Conservation (phyloP, 176 grass and related monocot genomes). For the Lolium perenne region DNA sequence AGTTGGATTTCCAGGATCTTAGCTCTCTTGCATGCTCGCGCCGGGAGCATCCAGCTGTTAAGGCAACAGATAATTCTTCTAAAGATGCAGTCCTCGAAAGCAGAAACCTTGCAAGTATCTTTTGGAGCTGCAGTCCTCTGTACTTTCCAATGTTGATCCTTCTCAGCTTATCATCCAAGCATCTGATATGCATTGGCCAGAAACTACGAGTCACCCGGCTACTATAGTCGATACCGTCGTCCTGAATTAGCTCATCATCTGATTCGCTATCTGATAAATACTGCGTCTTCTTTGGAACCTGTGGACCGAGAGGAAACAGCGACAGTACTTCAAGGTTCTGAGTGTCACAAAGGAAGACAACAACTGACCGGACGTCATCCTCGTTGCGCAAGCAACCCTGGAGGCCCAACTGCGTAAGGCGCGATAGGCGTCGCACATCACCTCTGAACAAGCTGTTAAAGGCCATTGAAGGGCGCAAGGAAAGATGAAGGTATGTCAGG, state of each 20-base stretch:
- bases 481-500: not conserved
- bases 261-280: not conserved
- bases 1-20: no score
- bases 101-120: not conserved
- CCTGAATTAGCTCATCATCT: not conserved
- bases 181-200: not conserved
- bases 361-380: not conserved
- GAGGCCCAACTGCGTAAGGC: slow-evolving; percentile 4
- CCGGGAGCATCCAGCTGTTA: not conserved
- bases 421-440: not conserved
- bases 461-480: slow-evolving; percentile 7
- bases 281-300: not conserved
- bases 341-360: not conserved
- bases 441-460: not conserved
- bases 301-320: not conserved
- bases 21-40: not conserved
- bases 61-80: not conserved
- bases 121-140: not conserved
- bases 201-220: not conserved
- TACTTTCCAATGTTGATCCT: slow-evolving; percentile 6
- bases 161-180: not conserved
- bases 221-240: not conserved
- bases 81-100: not conserved
- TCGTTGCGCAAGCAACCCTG: slow-evolving; percentile 23
- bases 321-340: not conserved